Percentiles rank a stretch among this genome's conserved stretches.
Conservation (phyloP, 2,329 filamentous ascomycete genomes). For the Trichoderma harzianum region DNA sequence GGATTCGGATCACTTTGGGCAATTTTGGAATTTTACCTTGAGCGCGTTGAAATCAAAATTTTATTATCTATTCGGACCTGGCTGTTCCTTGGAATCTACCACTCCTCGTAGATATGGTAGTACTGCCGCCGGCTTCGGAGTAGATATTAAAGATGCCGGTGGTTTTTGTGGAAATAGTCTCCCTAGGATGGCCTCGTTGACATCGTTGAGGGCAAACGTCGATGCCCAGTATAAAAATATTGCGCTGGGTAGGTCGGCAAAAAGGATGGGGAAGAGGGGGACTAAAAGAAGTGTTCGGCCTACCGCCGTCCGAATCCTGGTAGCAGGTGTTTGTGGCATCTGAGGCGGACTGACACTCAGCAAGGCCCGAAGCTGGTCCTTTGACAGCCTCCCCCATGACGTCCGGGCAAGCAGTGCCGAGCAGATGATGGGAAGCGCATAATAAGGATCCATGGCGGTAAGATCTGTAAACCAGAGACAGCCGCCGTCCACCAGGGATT, state of each 20-base stretch:
- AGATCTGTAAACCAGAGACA: slow-evolving; percentile 56
- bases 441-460: slow-evolving; percentile 49
- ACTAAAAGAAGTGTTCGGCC: slow-evolving; percentile 33
- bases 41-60: slow-evolving; percentile 17
- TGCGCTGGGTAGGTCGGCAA: slow-evolving; percentile 37
- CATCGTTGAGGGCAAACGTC: slow-evolving; percentile 34
- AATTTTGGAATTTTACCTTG: not conserved
- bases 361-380: slow-evolving; percentile 28
- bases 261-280: slow-evolving; percentile 34
- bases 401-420: slow-evolving; percentile 30
- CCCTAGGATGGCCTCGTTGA: slow-evolving; percentile 33
- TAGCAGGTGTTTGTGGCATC: slow-evolving; percentile 21
- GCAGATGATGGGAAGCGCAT: slow-evolving; percentile 43
- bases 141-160: slow-evolving; percentile 19
- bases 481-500: slow-evolving; percentile 47
- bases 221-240: slow-evolving; percentile 41
- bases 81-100: not conserved
- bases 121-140: slow-evolving; percentile 14
- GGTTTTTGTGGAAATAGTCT: slow-evolving; percentile 23
- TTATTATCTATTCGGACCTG: slow-evolving; percentile 11
- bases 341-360: slow-evolving; percentile 24
- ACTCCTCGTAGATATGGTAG: slow-evolving; percentile 26
- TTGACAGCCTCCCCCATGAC: slow-evolving; percentile 30
- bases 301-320: slow-evolving; percentile 27
- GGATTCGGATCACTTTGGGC: slow-evolving; percentile 14